Conservation (phyloP, 768 basidiomycete genomes). For the Rossbeevera mucosa region DNA sequence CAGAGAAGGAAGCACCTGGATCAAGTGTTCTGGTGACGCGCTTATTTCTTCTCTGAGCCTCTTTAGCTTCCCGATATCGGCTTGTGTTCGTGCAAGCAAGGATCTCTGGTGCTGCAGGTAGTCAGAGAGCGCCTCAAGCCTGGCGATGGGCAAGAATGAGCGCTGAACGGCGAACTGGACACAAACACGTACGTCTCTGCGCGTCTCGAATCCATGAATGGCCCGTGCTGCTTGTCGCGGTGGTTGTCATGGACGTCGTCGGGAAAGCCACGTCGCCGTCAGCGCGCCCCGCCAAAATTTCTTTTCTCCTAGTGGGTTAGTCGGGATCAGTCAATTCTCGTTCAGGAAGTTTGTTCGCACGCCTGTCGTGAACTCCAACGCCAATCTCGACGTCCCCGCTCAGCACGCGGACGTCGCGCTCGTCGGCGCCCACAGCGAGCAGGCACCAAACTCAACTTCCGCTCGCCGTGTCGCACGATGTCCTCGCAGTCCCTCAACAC, state of each 20-base stretch:
- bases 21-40: conserved; percentile 32
- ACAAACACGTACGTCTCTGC: conserved; percentile 31
- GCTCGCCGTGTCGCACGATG: conserved; percentile 22
- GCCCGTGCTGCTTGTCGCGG: conserved; percentile 22
- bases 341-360: conserved; percentile 25
- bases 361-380: conserved; percentile 8
- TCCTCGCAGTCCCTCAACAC: conserved; percentile 30
- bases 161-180: background rate
- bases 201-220: conserved; percentile 30
- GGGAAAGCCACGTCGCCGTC: conserved; percentile 11
- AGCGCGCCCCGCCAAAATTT: conserved; percentile 20
- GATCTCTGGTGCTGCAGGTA: conserved; percentile 61
- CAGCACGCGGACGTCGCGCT: conserved; percentile 15
- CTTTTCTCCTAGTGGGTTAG: conserved; percentile 14
- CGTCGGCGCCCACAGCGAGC: conserved; percentile 29
- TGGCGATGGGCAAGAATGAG: conserved; percentile 8
- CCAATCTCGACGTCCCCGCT: conserved; percentile 9
- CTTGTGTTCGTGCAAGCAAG: conserved; percentile 54
- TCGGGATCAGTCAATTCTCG: background rate
- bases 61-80: conserved; percentile 57
- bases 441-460: conserved; percentile 13
- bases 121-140: conserved; percentile 55
- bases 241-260: conserved; percentile 29
- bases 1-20: conserved; percentile 30
- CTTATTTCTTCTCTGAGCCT: conserved; percentile 39